Conservation (phyloP, 495 filamentous ascomycete genomes). For the Amphirosellinia nigrospora region DNA sequence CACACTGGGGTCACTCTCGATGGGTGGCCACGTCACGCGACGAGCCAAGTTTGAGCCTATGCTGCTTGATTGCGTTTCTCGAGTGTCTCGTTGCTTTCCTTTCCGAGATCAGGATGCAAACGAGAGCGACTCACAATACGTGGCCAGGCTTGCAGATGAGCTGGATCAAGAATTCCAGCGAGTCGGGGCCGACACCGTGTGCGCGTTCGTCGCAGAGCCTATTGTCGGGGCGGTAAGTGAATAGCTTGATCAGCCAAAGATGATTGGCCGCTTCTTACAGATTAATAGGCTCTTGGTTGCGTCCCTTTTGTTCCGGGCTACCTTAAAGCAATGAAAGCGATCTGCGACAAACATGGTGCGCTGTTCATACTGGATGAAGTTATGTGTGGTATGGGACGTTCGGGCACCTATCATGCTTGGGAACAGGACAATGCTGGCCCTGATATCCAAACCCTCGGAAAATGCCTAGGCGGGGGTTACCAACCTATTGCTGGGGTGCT, state of each 20-base stretch:
- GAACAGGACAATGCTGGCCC: constrained; percentile 51
- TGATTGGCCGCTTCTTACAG: background rate
- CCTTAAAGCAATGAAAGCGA: constrained; percentile 62
- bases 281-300: constrained; percentile 69
- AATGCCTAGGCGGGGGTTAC: constrained; percentile 71
- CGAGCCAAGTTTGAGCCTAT: constrained; percentile 63
- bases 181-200: constrained; percentile 68
- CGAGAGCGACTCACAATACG: constrained; percentile 49
- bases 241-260: background rate
- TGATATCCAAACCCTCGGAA: constrained; percentile 70
- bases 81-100: constrained; percentile 62
- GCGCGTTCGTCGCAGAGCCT: constrained; percentile 73
- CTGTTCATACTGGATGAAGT: constrained; percentile 75
- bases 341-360: constrained; percentile 70
- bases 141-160: constrained; percentile 60
- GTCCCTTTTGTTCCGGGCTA: constrained; percentile 68
- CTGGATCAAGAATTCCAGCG: constrained; percentile 71
- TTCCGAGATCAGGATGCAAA: constrained; percentile 47
- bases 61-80: constrained; percentile 58
- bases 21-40: constrained; percentile 62
- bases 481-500: constrained; percentile 67
- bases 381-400: constrained; percentile 72
- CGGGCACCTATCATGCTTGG: constrained; percentile 66
- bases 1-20: constrained; percentile 63
- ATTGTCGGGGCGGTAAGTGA: constrained; percentile 46